Evolutionary conservation across 345 rosid genomes (phyloP).

Genomic region (Camelina hispida): DNA sequence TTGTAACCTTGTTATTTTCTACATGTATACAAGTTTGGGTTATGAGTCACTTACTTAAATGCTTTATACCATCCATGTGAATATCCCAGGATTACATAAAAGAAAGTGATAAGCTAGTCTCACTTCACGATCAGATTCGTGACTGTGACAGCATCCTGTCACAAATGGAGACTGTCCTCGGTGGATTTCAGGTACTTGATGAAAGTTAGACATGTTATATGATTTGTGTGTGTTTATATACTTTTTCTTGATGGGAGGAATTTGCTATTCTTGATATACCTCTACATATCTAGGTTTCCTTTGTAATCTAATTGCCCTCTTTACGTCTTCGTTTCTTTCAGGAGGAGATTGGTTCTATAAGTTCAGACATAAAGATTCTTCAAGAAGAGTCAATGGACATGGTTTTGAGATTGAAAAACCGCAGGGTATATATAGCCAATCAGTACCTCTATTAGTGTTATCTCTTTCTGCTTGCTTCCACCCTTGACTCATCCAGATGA

Average conservation of each 20-base stretch:
- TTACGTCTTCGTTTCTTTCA: constrained; percentile 38
- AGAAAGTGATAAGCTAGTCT: constrained; percentile 93
- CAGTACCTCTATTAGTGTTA: constrained; percentile 9
- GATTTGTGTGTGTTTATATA: neutral
- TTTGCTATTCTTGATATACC: neutral
- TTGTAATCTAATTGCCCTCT: constrained; percentile 13
- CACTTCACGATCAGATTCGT: constrained; percentile 94
- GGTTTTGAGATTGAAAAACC: constrained; percentile 93
- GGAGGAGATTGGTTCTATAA: constrained; percentile 92
- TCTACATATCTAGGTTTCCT: neutral
- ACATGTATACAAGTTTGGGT: neutral
- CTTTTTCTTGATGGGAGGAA: neutral
- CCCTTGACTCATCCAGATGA: constrained; percentile 30
- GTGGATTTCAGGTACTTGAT: constrained; percentile 84
- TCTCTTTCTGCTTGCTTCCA: too few species aligned
- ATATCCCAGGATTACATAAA: constrained; percentile 84
- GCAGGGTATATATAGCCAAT: constrained; percentile 72
- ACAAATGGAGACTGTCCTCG: constrained; percentile 93
- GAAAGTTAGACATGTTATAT: neutral
- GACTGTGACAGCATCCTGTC: constrained; percentile 90
- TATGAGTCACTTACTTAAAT: neutral
- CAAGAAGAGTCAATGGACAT: constrained; percentile 99
- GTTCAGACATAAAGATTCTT: constrained; percentile 92
- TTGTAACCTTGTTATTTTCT: neutral
- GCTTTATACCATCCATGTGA: constrained; percentile 27